Percentiles rank a stretch among this genome's conserved stretches.
These are phyloP conservation scores for Plicaturopsis crispa DNA, from an alignment of 768 basidiomycete species.

Conservation along the genomic window DNA sequence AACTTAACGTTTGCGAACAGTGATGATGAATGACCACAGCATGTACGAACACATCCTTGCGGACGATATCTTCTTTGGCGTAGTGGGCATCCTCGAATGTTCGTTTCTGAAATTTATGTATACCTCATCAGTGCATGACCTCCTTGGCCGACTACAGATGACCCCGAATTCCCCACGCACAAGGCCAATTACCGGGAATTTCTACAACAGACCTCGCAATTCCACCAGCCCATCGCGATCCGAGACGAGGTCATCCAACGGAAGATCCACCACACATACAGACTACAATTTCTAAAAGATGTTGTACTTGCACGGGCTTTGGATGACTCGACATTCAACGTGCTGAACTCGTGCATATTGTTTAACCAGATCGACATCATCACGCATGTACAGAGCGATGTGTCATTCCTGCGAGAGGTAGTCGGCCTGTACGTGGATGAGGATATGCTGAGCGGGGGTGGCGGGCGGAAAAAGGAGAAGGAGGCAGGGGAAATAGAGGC, in stretches of 20 bases:
- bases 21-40: conserved; percentile 90
- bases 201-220: conserved; percentile 72
- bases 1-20: conserved; percentile 29
- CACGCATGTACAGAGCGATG: conserved; percentile 75
- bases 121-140: conserved; percentile 11
- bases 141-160: conserved; percentile 56
- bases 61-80: conserved; percentile 87
- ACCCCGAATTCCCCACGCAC: conserved; percentile 93
- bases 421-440: conserved; percentile 72
- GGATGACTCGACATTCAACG: conserved; percentile 95
- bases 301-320: conserved; percentile 92
- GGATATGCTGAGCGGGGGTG: conserved; percentile 44
- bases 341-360: conserved; percentile 94
- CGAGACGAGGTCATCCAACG: conserved; percentile 65
- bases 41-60: conserved; percentile 94
- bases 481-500: conserved; percentile 13
- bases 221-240: conserved; percentile 85
- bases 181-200: conserved; percentile 98
- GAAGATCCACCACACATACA: conserved; percentile 96
- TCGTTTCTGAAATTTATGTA: conserved; percentile 22
- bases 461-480: conserved; percentile 15
- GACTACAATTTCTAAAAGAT: conserved; percentile 95
- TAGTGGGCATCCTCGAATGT: conserved; percentile 98
- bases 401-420: conserved; percentile 67
- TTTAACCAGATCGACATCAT: conserved; percentile 99